These are phyloP conservation scores for Phaeolepiota aurea DNA, from an alignment of 768 basidiomycete genomes.

Conservation along the genomic window DNA sequence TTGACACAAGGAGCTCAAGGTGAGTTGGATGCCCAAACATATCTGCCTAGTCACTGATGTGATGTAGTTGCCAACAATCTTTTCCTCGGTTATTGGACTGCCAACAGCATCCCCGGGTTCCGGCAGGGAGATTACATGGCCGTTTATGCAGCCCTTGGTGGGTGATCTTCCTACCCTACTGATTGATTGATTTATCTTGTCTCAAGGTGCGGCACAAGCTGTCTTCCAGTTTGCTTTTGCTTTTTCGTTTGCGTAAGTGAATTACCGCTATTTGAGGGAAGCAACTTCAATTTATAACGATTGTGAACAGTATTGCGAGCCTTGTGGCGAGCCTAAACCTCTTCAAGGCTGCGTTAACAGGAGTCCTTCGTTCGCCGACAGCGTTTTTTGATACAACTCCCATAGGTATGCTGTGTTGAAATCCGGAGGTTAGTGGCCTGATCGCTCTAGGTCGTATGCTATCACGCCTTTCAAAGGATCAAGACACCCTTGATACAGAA, in stretches of 20 bases:
- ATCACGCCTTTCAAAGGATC: constrained; percentile 53
- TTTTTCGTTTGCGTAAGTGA: constrained; percentile 39
- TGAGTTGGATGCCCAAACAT: constrained; percentile 47
- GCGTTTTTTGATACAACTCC: constrained; percentile 74
- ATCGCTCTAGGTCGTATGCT: constrained; percentile 40
- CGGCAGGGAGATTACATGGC: constrained; percentile 63
- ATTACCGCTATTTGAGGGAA: not conserved
- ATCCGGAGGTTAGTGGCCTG: not conserved
- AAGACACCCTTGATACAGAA: constrained; percentile 47
- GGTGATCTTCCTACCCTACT: constrained; percentile 3
- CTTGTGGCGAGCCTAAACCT: constrained; percentile 36
- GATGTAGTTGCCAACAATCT: constrained; percentile 57
- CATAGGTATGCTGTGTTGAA: constrained; percentile 30
- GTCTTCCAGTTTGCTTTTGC: constrained; percentile 42
- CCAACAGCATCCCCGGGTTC: constrained; percentile 44
- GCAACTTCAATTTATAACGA: not conserved
- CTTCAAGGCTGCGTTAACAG: constrained; percentile 45
- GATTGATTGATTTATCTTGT: not conserved
- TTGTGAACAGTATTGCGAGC: constrained; percentile 21
- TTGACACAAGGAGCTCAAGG: constrained; percentile 40
- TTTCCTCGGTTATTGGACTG: constrained; percentile 71
- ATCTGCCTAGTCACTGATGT: constrained; percentile 74
- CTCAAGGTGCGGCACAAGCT: constrained; percentile 37
- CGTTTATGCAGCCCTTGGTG: constrained; percentile 38
- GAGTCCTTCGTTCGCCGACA: constrained; percentile 51